Percentiles rank a stretch among this genome's conserved stretches.
Conservation (phyloP, 768 basidiomycete species). For the Neoboletus magnificus region DNA sequence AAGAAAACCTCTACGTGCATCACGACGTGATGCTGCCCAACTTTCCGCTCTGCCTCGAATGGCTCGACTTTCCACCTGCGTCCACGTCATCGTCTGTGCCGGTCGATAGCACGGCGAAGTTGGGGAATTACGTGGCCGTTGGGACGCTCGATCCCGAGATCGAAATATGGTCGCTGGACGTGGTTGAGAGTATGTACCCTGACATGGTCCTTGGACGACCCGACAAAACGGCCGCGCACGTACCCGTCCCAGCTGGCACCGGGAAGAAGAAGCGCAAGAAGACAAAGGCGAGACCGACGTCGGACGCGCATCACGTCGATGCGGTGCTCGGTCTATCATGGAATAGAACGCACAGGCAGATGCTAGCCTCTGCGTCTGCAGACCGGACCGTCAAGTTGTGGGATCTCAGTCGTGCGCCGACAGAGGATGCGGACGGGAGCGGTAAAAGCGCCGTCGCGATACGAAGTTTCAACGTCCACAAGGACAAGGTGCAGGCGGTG, state of each 20-base stretch:
- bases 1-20: conserved; percentile 92
- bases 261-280: conserved; percentile 97
- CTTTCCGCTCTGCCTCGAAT: conserved; percentile 97
- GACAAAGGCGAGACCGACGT: conserved; percentile 57
- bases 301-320: conserved; percentile 81
- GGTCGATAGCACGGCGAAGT: conserved; percentile 32
- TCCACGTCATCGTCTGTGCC: conserved; percentile 40
- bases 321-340: conserved; percentile 91
- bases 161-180: conserved; percentile 96
- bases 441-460: conserved; percentile 56
- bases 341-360: conserved; percentile 86
- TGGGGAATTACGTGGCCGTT: conserved; percentile 92
- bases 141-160: conserved; percentile 97
- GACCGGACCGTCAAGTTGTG: conserved; percentile 96
- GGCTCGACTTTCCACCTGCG: conserved; percentile 92
- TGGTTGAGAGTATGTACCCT: conserved; percentile 92
- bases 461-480: conserved; percentile 80
- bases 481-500: conserved; percentile 94
- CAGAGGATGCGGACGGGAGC: conserved; percentile 43
- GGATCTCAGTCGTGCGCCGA: conserved; percentile 79
- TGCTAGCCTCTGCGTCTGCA: conserved; percentile 89
- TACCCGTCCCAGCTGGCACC: conserved; percentile 78
- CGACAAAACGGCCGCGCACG: conserved; percentile 74
- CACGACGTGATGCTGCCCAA: conserved; percentile 98
- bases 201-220: conserved; percentile 88